A percentile compares a stretch with the other conserved stretches of the same genome.
These are phyloP conservation scores for Verticillium dahliae DNA, from an alignment of 2,329 filamentous ascomycete genomes.

Conservation along the genomic window DNA sequence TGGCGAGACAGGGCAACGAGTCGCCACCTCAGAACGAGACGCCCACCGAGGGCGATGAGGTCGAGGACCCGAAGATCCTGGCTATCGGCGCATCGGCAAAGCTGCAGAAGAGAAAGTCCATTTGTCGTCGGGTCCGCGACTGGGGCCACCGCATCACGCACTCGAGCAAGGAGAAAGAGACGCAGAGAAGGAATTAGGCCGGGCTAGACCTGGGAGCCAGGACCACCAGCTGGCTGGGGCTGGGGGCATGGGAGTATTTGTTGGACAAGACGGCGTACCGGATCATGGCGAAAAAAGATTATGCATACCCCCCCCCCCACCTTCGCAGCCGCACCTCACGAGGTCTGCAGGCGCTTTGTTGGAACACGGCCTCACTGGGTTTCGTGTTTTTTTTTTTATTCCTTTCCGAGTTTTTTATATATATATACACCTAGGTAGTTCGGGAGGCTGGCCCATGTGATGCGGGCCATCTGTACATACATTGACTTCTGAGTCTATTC, in stretches of 20 bases:
- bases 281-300: neutral
- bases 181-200: neutral
- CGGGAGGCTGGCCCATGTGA: neutral
- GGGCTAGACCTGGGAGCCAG: neutral
- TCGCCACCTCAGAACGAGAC: neutral
- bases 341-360: neutral
- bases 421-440: neutral
- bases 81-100: neutral
- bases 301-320: neutral
- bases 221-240: neutral
- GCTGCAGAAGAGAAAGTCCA: neutral
- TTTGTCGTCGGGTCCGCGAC: neutral
- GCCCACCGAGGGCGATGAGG: conserved; percentile 5
- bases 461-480: neutral
- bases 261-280: neutral
- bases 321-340: neutral
- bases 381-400: neutral
- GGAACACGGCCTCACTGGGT: neutral
- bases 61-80: neutral
- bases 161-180: neutral
- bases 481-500: neutral
- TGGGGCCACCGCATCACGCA: neutral
- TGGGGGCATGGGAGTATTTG: neutral
- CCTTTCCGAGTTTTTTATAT: neutral
- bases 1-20: conserved; percentile 8